Evolutionary conservation across 1,284 basidiomycete species (phyloP), one percentile per base, ranked within the genome.

Genomic region (Ceratobasidium sp.): DNA sequence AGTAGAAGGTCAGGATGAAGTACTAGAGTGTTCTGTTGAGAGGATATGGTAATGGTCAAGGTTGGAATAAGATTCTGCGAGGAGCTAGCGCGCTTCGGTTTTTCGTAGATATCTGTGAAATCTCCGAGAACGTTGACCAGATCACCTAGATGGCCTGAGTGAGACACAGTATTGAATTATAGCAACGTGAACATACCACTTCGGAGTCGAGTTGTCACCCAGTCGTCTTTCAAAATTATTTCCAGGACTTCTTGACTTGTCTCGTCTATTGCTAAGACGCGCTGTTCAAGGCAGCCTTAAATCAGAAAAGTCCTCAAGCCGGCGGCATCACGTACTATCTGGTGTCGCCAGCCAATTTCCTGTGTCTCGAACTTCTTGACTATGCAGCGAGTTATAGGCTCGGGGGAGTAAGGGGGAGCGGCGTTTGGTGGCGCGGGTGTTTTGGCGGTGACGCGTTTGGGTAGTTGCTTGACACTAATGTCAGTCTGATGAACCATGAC

Each of bases 1-100:
- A 98, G 85, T 68, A 98, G 92, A 61, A 95, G 85, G 84, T 98
- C 97, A 1, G 96, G 96, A 82, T 98, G 95, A 59, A 92, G 91
- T 79, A 98, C 92, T 77, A 98, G 84, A 56, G 91, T 84, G 82
- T 94, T 93, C 4, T 85, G 80, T 65, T 87, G 87, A 17, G 90
- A 87, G 5, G 89, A 90, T 65, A 94, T 87, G 2, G 85, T 84
- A 59, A 94, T 91, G 20, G 84, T 84, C n/a, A 84, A 86, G 20
- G 64, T 81, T 15, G 82, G 79, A 40, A 81, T 91, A 91, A 33
- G 84, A 79, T n/a, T 93, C 93, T 56, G 97, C 86, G 71, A 95
- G 10, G 12, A 23, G 17, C 56, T 59, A n/a, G 33, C 26, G 4
- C 12, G n/a, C 3, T 23, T 26, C 12, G 17, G 13, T n/a, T 67